These are phyloP conservation scores for Saccharomycopsis sp. DNA, from an alignment of 805 yeast genomes.

Conservation along the genomic window DNA sequence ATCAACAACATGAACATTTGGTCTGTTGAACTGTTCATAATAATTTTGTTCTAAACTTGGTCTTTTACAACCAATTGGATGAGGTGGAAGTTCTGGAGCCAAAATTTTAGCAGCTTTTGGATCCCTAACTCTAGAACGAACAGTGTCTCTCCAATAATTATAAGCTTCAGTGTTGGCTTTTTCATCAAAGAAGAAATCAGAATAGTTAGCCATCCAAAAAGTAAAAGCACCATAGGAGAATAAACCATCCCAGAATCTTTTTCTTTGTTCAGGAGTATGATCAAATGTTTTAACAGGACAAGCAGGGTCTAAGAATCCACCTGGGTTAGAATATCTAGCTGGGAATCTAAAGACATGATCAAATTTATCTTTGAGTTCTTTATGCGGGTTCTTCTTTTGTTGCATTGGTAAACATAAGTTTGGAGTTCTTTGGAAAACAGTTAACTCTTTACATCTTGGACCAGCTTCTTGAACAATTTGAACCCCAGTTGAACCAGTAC, in stretches of 20 bases:
- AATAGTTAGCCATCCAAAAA: constrained; percentile 22
- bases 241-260: constrained; percentile 17
- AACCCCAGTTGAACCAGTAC: constrained; percentile 23
- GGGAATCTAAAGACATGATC: constrained; percentile 12
- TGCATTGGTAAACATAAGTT: constrained; percentile 20
- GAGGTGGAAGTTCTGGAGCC: constrained; percentile 19
- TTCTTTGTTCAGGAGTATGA: constrained; percentile 18
- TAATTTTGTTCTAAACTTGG: constrained; percentile 19
- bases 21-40: constrained; percentile 17
- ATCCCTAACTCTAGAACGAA: constrained; percentile 17
- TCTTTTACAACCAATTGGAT: constrained; percentile 20
- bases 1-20: constrained; percentile 20
- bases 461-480: constrained; percentile 20
- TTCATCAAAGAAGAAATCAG: constrained; percentile 15
- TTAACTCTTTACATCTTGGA: constrained; percentile 13
- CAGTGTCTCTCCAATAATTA: constrained; percentile 17
- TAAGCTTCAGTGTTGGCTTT: constrained; percentile 18
- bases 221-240: constrained; percentile 23
- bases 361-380: constrained; percentile 1
- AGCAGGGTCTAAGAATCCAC: constrained; percentile 15
- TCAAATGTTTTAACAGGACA: constrained; percentile 16
- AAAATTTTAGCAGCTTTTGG: constrained; percentile 15
- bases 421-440: constrained; percentile 20
- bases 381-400: constrained; percentile 6
- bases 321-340: constrained; percentile 18